Evolutionary conservation across 1,284 basidiomycete species (phyloP).

Genomic region (Ustilago lituana): DNA sequence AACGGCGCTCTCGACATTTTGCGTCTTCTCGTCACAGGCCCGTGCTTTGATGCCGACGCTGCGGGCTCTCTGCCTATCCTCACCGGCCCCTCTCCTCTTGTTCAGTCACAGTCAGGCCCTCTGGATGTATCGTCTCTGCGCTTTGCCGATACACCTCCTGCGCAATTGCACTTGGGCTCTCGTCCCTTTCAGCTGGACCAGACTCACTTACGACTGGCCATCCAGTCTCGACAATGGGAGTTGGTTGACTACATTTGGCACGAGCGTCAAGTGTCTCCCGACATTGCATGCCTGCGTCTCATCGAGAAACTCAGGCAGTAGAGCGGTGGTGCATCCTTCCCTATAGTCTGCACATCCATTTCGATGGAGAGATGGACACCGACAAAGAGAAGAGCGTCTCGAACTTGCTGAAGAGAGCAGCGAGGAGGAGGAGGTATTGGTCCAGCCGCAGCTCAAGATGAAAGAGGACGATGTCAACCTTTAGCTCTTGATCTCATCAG

Average conservation of each 20-base stretch:
- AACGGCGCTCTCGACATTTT: slow-evolving; percentile 20
- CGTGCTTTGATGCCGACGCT: slow-evolving; percentile 7
- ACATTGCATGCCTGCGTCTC: slow-evolving; percentile 32
- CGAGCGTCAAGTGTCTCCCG: slow-evolving; percentile 25
- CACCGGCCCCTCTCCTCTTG: no score
- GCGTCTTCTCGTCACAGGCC: slow-evolving; percentile 19
- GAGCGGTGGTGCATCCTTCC: no score
- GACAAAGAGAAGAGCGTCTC: no score
- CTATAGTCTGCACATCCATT: no score
- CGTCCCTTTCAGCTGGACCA: slow-evolving; percentile 9
- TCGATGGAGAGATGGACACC: no score
- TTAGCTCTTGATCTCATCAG: no score
- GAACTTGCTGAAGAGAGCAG: no score
- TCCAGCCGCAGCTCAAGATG: no score
- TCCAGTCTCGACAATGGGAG: slow-evolving; percentile 21
- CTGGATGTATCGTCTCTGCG: no score
- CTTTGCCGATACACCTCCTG: not conserved
- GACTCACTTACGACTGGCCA: slow-evolving; percentile 21
- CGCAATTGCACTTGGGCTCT: not conserved
- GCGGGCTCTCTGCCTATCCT: not conserved
- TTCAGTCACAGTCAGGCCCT: no score
- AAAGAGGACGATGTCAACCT: no score
- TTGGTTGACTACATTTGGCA: slow-evolving; percentile 45
- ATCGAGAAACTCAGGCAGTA: slow-evolving; percentile 26
- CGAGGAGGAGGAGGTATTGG: no score